phyloP scores from a whole-genome alignment of 2,329 filamentous ascomycete species.

The Arthrobotrys conoides region DNA sequence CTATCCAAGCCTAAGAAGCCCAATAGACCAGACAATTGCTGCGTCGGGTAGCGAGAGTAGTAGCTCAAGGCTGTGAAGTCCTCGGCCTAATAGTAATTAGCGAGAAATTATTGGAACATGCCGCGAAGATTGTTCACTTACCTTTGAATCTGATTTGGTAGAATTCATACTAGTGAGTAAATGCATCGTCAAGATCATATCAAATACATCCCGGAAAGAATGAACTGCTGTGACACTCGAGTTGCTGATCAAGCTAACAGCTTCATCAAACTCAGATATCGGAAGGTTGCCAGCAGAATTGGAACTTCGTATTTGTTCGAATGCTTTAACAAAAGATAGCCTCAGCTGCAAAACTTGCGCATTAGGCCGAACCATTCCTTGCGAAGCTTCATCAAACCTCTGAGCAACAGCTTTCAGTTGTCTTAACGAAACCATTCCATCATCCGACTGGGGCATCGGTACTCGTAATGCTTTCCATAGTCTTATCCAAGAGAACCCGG shows the following conservation, averaged over 20 bases:
- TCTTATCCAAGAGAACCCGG: conserved; percentile 55
- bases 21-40: conserved; percentile 10
- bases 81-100: conserved; percentile 38
- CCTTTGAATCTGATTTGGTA: background rate
- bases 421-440: conserved; percentile 38
- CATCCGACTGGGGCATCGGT: conserved; percentile 46
- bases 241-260: conserved; percentile 20
- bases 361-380: conserved; percentile 30
- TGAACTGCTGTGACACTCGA: background rate
- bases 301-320: conserved; percentile 33
- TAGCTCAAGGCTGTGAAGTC: conserved; percentile 41
- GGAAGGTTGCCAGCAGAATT: conserved; percentile 19
- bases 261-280: conserved; percentile 43
- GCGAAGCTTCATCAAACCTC: conserved; percentile 45
- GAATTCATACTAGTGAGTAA: conserved; percentile 30
- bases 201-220: conserved; percentile 41
- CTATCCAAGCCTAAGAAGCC: conserved; percentile 16
- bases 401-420: conserved; percentile 34
- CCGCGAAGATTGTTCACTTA: conserved; percentile 1
- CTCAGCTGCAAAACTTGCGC: conserved; percentile 41
- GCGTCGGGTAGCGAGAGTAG: conserved; percentile 43
- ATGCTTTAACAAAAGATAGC: conserved; percentile 44
- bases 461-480: conserved; percentile 45
- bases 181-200: conserved; percentile 47
- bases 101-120: background rate